Evolutionary conservation across 768 basidiomycete genomes (phyloP), one percentile per base, ranked within the genome.

Genomic region (Hericium rajendrae): DNA sequence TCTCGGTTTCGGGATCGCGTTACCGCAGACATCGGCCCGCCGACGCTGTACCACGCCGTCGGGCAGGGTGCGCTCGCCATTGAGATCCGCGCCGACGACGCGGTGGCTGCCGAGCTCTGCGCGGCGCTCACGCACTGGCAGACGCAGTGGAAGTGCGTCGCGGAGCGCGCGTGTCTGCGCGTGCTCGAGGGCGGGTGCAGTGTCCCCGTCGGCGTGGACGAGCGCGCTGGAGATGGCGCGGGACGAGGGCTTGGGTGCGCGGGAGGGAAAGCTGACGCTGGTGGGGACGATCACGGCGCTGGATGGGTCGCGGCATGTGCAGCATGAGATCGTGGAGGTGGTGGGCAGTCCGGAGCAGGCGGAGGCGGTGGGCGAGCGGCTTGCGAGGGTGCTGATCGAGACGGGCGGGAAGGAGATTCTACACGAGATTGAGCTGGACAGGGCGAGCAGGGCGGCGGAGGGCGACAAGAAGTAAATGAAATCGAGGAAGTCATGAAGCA

Each of bases 161-260:
- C 93, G 2, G 97, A 99, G 71, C 82, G 97, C 13, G 89, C 87
- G 1, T 87, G 89, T 70, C 74, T 98, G 61, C 77, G 86, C n/a
- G 85, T 86, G 22, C 76, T 98, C 54, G 97, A 98, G 71, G 97
- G 97, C 28, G 97, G 97, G 24, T 99, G 97, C 72, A 94, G 91
- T 60, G 94, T 99, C 0, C 95, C 95, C 2, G 94, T 99, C 15
- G 95, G 94, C 3, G 85, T 91, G 28, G 74, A n/a, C 77, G 53
- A 84, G 82, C 28, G 71, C 68, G 49, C 69, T 87, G 4, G 72
- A 67, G 16, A 58, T 38, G 32, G 16, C 38, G 51, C 13, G 38
- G 51, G 32, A 53, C 28, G 51, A 38, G 51, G 51, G 38, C 16
- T 16, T n/a, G 38, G 28, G 37, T n/a, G 5, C 9, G 1, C 28